Conservation (phyloP, 2,329 filamentous ascomycete species). For the Scortechinia acanthostroma region DNA sequence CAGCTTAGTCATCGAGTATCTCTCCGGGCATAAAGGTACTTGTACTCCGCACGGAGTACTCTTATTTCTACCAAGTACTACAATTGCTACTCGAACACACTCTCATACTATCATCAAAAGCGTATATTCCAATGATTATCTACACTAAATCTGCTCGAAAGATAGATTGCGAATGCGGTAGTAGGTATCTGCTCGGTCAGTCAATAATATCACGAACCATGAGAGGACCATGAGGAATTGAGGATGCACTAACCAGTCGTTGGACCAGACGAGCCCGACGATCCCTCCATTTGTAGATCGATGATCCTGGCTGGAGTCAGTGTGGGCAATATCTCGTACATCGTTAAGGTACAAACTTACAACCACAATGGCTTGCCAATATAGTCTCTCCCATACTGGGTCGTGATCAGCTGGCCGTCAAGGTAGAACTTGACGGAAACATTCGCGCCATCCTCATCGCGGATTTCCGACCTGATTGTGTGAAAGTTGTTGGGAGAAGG, state of each 20-base stretch:
- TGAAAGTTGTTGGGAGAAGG: conserved; percentile 35
- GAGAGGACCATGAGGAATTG: too few relatives aligned
- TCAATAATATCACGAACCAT: background rate
- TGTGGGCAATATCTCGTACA: background rate
- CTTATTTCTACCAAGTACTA: too few relatives aligned
- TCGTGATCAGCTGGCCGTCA: conserved; percentile 37
- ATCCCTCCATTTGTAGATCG: conserved; percentile 35
- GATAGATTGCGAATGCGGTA: conserved; percentile 1
- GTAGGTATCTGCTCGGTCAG: background rate
- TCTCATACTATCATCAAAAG: too few relatives aligned
- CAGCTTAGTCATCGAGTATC: too few relatives aligned
- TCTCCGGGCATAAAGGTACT: too few relatives aligned
- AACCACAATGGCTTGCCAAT: conserved; percentile 36
- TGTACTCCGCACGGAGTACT: too few relatives aligned
- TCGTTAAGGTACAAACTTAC: conserved; percentile 14
- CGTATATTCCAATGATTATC: too few relatives aligned
- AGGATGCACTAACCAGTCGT: conserved; percentile 12
- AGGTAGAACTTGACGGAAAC: conserved; percentile 44
- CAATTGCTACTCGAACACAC: too few relatives aligned
- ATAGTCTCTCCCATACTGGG: conserved; percentile 38
- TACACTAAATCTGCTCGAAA: background rate
- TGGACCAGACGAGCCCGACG: conserved; percentile 31
- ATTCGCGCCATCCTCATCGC: conserved; percentile 40
- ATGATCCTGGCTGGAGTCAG: conserved; percentile 23
- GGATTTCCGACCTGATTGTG: conserved; percentile 37